Conservation (phyloP, 352 stramenopile genomes). For the Phytopythium montanum region DNA sequence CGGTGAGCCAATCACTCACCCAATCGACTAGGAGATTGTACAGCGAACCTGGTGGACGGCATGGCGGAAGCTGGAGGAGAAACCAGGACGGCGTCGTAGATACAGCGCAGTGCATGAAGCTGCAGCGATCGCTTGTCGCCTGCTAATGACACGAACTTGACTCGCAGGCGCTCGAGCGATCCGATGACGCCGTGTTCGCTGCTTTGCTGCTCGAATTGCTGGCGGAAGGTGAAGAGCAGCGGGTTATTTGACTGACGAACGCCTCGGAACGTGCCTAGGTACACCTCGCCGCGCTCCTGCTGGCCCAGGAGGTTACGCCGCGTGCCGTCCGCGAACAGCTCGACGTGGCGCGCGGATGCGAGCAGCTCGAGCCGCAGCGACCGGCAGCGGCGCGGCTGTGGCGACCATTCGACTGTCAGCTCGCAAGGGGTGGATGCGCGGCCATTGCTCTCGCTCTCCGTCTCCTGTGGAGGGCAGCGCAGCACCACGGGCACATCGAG, state of each 20-base stretch:
- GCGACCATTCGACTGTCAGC: conserved; percentile 33
- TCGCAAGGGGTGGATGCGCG: conserved; percentile 24
- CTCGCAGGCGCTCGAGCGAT: conserved; percentile 32
- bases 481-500: conserved; percentile 2
- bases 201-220: conserved; percentile 43
- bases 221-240: conserved; percentile 39
- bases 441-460: not conserved
- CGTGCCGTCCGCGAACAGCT: conserved; percentile 52
- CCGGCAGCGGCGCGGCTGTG: conserved; percentile 31
- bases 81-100: conserved; percentile 27
- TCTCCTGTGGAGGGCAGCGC: not conserved
- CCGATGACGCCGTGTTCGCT: conserved; percentile 55
- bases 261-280: conserved; percentile 70
- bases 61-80: conserved; percentile 2
- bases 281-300: conserved; percentile 57
- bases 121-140: conserved; percentile 46
- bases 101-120: conserved; percentile 37
- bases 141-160: conserved; percentile 76
- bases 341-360: conserved; percentile 68
- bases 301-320: conserved; percentile 54
- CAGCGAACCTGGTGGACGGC: not conserved
- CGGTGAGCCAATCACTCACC: not conserved
- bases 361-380: conserved; percentile 45
- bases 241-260: conserved; percentile 11
- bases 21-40: not conserved